phyloP scores from a whole-genome alignment of 2,329 filamentous ascomycete species.

The Rasamsonia emersonii region DNA sequence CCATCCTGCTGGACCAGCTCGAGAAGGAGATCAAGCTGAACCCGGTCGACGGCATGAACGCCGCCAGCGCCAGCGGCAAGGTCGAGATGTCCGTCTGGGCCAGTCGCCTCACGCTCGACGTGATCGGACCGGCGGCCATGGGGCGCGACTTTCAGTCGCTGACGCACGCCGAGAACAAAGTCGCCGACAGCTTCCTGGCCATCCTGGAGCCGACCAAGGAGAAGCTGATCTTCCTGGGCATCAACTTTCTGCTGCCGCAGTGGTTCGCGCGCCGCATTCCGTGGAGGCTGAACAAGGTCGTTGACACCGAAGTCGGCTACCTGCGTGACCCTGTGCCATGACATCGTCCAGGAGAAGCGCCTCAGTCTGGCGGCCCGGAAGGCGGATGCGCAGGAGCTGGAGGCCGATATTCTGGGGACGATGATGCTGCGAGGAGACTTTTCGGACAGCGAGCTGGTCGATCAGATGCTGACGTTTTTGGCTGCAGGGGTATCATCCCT shows the following conservation, averaged over 20 bases:
- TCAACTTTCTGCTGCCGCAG: constrained; percentile 41
- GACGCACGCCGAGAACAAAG: constrained; percentile 41
- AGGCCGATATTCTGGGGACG: constrained; percentile 30
- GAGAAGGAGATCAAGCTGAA: constrained; percentile 20
- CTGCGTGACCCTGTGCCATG: constrained; percentile 25
- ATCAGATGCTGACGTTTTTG: constrained; percentile 35
- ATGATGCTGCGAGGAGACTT: constrained; percentile 32
- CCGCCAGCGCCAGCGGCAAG: constrained; percentile 17
- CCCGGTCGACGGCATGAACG: constrained; percentile 20
- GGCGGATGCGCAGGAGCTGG: constrained; percentile 30
- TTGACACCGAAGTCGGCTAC: constrained; percentile 22
- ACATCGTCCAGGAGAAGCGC: constrained; percentile 27
- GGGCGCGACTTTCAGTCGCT: constrained; percentile 49
- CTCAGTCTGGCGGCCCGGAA: constrained; percentile 16
- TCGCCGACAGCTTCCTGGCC: constrained; percentile 44
- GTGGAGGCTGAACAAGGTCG: constrained; percentile 22
- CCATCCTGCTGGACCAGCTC: constrained; percentile 24
- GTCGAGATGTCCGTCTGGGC: constrained; percentile 20
- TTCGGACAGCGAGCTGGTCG: constrained; percentile 30
- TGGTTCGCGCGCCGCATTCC: constrained; percentile 44
- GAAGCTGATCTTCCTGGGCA: constrained; percentile 35
- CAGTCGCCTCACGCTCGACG: constrained; percentile 47
- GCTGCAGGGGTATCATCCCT: constrained; percentile 30
- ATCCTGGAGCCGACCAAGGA: constrained; percentile 41
- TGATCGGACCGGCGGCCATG: constrained; percentile 51